Evolutionary conservation across 2,329 filamentous ascomycete genomes (phyloP).

Genomic region (Cytospora chrysosperma): DNA sequence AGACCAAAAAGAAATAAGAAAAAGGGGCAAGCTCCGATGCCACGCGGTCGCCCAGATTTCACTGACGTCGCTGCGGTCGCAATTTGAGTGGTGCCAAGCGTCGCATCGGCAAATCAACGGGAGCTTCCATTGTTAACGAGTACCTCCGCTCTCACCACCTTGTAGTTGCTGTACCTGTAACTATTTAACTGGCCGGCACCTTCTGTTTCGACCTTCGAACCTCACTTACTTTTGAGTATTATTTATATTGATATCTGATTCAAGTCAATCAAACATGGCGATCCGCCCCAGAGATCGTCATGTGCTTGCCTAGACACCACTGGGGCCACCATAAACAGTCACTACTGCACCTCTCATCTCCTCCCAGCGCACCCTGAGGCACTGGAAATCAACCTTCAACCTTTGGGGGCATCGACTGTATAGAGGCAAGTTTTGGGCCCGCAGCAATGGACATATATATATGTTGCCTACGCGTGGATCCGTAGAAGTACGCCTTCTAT

Average conservation of each 20-base stretch:
- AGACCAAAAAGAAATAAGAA: neutral
- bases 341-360: neutral
- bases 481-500: neutral
- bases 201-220: neutral
- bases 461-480: neutral
- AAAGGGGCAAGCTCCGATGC: slow-evolving; percentile 3
- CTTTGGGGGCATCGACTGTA: neutral
- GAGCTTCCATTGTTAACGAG: neutral
- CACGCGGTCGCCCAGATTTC: neutral
- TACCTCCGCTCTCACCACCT: neutral
- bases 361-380: neutral
- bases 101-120: neutral
- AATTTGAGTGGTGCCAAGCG: slow-evolving; percentile 13
- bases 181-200: neutral
- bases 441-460: neutral
- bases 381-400: neutral
- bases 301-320: neutral
- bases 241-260: too few species aligned
- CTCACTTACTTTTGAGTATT: neutral
- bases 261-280: neutral
- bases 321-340: neutral
- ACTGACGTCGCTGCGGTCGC: neutral
- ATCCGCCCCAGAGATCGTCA: neutral
- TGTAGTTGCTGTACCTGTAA: neutral
- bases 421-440: neutral